phyloP scores from a whole-genome alignment of 345 rosid genomes.

The Citrus sinensis region DNA sequence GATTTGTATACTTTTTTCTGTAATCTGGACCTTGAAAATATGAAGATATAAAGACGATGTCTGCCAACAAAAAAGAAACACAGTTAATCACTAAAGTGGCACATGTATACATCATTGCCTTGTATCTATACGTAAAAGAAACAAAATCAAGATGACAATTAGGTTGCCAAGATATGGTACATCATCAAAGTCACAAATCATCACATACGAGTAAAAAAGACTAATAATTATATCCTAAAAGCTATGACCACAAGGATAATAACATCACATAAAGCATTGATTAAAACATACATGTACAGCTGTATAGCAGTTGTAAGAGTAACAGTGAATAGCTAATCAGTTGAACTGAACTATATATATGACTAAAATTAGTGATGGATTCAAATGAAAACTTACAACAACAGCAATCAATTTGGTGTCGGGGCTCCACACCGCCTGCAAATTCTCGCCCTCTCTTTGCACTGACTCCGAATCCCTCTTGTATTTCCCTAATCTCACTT shows the following conservation, averaged over 20 bases:
- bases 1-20: slow-evolving; percentile 58
- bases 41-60: slow-evolving; percentile 85
- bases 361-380: not conserved
- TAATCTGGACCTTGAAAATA: slow-evolving; percentile 75
- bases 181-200: not conserved
- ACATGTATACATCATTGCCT: not conserved
- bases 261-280: not conserved
- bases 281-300: not conserved
- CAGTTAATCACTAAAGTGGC: not conserved
- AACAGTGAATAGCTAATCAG: not conserved
- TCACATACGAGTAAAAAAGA: not conserved
- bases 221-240: not conserved
- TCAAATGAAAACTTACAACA: slow-evolving; percentile 51
- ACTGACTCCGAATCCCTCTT: slow-evolving; percentile 73
- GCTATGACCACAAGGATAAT: not conserved
- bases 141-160: not conserved
- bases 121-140: not conserved
- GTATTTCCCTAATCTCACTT: slow-evolving; percentile 86
- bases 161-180: not conserved
- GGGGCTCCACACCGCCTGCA: slow-evolving; percentile 89
- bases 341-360: not conserved
- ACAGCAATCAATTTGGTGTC: slow-evolving; percentile 79
- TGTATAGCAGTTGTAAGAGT: not conserved
- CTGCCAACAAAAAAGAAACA: slow-evolving; percentile 42
- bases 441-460: slow-evolving; percentile 79